phyloP scores from a whole-genome alignment of 345 rosid genomes.

The Eucalyptus erythrocorys region DNA sequence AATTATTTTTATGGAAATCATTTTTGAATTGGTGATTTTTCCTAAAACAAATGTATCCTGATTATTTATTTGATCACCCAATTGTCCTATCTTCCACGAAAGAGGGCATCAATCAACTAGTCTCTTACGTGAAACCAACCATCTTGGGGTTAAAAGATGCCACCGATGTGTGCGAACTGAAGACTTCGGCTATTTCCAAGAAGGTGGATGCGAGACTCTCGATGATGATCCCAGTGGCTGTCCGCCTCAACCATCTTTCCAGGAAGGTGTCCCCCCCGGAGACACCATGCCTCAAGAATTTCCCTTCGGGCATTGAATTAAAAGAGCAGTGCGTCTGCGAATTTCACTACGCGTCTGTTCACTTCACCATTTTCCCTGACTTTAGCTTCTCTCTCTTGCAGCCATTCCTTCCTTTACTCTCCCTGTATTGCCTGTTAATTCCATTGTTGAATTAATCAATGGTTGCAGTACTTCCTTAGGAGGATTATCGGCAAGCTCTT shows the following conservation, averaged over 20 bases:
- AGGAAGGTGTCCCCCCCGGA: neutral
- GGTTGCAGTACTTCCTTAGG: neutral
- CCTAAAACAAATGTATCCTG: accelerated
- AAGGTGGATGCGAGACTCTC: neutral
- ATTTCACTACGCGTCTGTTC: neutral
- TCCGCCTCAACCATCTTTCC: neutral
- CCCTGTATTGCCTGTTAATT: neutral
- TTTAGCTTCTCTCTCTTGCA: neutral
- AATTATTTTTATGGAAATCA: neutral
- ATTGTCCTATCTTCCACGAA: neutral
- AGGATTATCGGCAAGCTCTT: neutral
- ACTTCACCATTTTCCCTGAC: neutral
- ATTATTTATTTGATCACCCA: neutral
- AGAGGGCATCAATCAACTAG: neutral
- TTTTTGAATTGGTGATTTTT: neutral
- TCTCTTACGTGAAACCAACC: neutral
- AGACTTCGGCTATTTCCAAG: neutral
- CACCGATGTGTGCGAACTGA: neutral
- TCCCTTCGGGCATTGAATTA: neutral
- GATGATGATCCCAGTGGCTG: neutral
- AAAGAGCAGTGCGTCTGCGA: neutral
- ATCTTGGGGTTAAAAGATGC: neutral
- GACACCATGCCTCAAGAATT: neutral
- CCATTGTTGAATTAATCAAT: neutral
- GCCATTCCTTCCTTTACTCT: neutral